These are phyloP conservation scores for Boletus rubescentipes DNA, from an alignment of 768 basidiomycete genomes.

Conservation along the genomic window DNA sequence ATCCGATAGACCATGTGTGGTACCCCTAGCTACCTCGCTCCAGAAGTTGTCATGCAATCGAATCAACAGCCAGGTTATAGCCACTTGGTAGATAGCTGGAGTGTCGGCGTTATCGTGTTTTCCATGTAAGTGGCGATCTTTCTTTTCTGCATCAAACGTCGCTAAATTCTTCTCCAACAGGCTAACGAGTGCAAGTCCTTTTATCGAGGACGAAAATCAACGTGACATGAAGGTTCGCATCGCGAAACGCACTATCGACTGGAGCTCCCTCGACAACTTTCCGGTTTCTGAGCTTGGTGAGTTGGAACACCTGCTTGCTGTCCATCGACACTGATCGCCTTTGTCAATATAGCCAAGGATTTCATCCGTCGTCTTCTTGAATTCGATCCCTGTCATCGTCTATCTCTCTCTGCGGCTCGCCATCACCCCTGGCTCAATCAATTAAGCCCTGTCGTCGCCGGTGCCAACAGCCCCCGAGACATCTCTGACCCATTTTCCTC, in stretches of 20 bases:
- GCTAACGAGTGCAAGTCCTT: conserved; percentile 77
- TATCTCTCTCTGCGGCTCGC: conserved; percentile 69
- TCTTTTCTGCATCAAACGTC: background rate
- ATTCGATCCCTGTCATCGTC: conserved; percentile 60
- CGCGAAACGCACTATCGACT: conserved; percentile 58
- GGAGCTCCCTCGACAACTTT: conserved; percentile 43
- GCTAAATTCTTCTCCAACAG: conserved; percentile 35
- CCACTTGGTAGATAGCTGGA: conserved; percentile 93
- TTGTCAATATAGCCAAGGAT: conserved; percentile 53
- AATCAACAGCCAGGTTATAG: conserved; percentile 70
- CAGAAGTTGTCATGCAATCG: conserved; percentile 77
- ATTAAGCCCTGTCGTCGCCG: background rate
- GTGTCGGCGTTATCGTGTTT: conserved; percentile 91
- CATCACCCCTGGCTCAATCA: conserved; percentile 72
- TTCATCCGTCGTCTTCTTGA: conserved; percentile 71
- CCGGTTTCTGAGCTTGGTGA: conserved; percentile 49
- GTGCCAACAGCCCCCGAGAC: background rate
- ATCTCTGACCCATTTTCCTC: conserved; percentile 3
- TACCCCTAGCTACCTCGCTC: conserved; percentile 91
- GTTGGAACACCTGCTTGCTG: conserved; percentile 10
- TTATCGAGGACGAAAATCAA: conserved; percentile 70
- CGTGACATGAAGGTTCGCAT: conserved; percentile 64
- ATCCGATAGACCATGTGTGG: conserved; percentile 84
- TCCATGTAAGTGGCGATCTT: conserved; percentile 62
- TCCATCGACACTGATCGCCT: background rate